Percentiles rank a stretch among this genome's conserved stretches.
phyloP scores from a whole-genome alignment of 768 basidiomycete species.

The Hirschioporus abietinus region DNA sequence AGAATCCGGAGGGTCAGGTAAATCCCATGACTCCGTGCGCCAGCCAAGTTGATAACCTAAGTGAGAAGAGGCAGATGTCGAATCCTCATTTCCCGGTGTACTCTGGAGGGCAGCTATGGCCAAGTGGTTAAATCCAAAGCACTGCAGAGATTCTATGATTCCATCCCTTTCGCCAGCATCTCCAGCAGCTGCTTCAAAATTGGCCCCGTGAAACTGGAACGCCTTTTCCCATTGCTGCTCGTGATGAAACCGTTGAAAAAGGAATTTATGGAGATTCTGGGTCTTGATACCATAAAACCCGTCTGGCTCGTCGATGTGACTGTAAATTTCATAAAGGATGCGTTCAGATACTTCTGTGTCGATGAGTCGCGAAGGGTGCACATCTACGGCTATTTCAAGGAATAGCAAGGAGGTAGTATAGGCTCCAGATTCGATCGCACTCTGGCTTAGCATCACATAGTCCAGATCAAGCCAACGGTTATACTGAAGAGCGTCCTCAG shows the following conservation, averaged over 20 bases:
- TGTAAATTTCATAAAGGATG: slow-evolving; percentile 87
- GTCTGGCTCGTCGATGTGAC: slow-evolving; percentile 94
- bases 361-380: slow-evolving; percentile 21
- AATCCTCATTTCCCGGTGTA: slow-evolving; percentile 28
- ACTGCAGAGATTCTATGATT: slow-evolving; percentile 74
- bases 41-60: slow-evolving; percentile 83
- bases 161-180: slow-evolving; percentile 48
- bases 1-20: slow-evolving; percentile 56
- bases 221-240: slow-evolving; percentile 92
- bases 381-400: slow-evolving; percentile 71
- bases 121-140: slow-evolving; percentile 87
- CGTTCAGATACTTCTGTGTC: slow-evolving; percentile 41
- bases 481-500: slow-evolving; percentile 37
- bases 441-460: slow-evolving; percentile 61
- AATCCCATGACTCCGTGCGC: slow-evolving; percentile 94
- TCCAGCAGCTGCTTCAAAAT: slow-evolving; percentile 55
- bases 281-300: slow-evolving; percentile 94
- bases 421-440: slow-evolving; percentile 71
- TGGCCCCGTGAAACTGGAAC: slow-evolving; percentile 84
- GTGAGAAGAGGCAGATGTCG: slow-evolving; percentile 29
- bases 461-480: slow-evolving; percentile 83
- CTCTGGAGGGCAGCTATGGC: slow-evolving; percentile 63
- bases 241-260: slow-evolving; percentile 85
- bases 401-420: slow-evolving; percentile 90
- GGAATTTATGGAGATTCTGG: slow-evolving; percentile 67